A percentile compares a stretch with the other conserved stretches of the same genome.
Evolutionary conservation across 2,329 filamentous ascomycete species (phyloP).

Genomic region (Gnomoniopsis smithogilvyi): DNA sequence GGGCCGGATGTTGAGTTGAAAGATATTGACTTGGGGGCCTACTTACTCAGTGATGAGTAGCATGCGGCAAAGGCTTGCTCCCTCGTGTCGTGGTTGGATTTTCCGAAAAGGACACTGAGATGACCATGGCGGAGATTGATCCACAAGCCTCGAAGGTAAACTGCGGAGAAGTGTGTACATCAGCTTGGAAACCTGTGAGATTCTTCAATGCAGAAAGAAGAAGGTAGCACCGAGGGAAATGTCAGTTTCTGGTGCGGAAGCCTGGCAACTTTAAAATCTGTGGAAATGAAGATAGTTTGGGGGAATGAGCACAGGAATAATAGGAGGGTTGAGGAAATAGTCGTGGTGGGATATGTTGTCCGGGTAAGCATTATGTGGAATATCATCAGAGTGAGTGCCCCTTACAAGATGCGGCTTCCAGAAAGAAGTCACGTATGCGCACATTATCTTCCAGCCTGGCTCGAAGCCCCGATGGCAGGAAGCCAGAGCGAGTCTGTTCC

Average conservation of each 20-base stretch:
- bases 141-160: slow-evolving; percentile 5
- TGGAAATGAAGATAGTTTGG: neutral
- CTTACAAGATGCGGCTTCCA: neutral
- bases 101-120: slow-evolving; percentile 3
- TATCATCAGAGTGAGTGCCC: neutral
- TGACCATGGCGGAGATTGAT: slow-evolving; percentile 2
- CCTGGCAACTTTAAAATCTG: no score
- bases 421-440: neutral
- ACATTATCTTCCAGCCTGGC: neutral
- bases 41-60: slow-evolving; percentile 9
- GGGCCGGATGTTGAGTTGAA: no score
- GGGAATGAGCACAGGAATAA: neutral
- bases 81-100: neutral
- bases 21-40: no score
- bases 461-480: neutral
- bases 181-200: neutral
- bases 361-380: no score
- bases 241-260: no score
- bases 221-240: neutral
- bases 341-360: neutral
- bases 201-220: neutral
- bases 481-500: neutral
- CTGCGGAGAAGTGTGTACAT: neutral
- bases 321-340: neutral
- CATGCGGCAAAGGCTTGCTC: slow-evolving; percentile 11